These are phyloP conservation scores for Clarkia xantiana DNA, from an alignment of 345 rosid genomes.

Conservation along the genomic window DNA sequence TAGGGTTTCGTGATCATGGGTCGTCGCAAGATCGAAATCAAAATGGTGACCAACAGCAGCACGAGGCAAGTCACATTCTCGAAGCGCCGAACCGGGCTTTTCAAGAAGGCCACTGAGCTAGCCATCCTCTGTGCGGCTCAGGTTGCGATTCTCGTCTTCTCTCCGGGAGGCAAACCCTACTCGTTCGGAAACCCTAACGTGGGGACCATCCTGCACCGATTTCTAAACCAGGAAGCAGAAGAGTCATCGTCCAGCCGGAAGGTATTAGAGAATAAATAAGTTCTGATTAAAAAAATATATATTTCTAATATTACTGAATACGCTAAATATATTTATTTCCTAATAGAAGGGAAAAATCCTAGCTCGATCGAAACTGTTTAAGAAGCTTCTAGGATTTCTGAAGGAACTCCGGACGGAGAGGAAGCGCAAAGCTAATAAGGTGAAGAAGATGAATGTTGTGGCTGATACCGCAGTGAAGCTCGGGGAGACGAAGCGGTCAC, in stretches of 20 bases:
- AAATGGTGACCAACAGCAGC: slow-evolving; percentile 38
- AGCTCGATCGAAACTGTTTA: not conserved
- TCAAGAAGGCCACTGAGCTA: slow-evolving; percentile 55
- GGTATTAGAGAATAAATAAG: too few relatives aligned
- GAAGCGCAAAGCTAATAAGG: slow-evolving; percentile 17
- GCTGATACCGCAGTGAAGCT: slow-evolving; percentile 14
- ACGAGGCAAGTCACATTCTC: slow-evolving; percentile 62
- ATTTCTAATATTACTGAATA: too few relatives aligned
- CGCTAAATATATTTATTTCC: too few relatives aligned
- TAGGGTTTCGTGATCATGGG: slow-evolving; percentile 24
- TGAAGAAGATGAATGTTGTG: slow-evolving; percentile 15
- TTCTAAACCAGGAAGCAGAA: slow-evolving; percentile 15
- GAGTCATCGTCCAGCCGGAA: too few relatives aligned
- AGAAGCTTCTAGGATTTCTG: slow-evolving; percentile 11
- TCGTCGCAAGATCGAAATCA: slow-evolving; percentile 49
- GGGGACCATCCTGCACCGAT: slow-evolving; percentile 23
- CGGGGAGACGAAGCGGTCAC: slow-evolving; percentile 12
- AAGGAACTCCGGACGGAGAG: slow-evolving; percentile 19
- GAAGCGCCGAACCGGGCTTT: slow-evolving; percentile 44
- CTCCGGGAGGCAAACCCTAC: slow-evolving; percentile 59
- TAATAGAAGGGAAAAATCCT: not conserved
- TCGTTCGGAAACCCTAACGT: slow-evolving; percentile 54
- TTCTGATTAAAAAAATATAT: too few relatives aligned
- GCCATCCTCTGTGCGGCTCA: slow-evolving; percentile 44
- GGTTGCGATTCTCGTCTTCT: slow-evolving; percentile 43